Percentiles rank a stretch among this genome's conserved stretches.
These are phyloP conservation scores for Phytophthora aleatoria DNA, from an alignment of 352 stramenopile species.

Conservation along the genomic window DNA sequence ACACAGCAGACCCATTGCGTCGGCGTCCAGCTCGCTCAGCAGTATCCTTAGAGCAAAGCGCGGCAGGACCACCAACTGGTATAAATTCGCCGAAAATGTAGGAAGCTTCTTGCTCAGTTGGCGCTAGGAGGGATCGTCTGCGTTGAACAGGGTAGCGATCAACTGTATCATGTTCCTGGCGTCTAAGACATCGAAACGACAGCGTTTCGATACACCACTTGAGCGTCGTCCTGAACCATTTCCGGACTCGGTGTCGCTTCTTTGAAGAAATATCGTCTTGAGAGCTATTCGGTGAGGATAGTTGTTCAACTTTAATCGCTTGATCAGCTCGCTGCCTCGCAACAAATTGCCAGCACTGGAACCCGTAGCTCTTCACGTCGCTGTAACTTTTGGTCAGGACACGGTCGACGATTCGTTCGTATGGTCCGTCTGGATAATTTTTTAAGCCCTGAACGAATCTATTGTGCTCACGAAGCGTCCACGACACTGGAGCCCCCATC, in stretches of 20 bases:
- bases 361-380: neutral
- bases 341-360: neutral
- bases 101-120: neutral
- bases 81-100: neutral
- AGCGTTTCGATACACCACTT: slow-evolving; percentile 6
- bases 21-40: neutral
- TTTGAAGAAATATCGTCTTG: neutral
- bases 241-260: slow-evolving; percentile 3
- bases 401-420: neutral
- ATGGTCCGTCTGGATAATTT: neutral
- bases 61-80: neutral
- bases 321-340: neutral
- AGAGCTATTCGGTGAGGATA: neutral
- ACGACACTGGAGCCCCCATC: neutral
- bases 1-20: neutral
- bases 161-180: neutral
- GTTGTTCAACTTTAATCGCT: neutral
- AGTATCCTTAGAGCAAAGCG: neutral
- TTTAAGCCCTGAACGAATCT: neutral
- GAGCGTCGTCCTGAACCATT: slow-evolving; percentile 8
- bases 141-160: neutral
- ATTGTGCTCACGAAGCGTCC: slow-evolving; percentile 10
- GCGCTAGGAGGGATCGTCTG: neutral
- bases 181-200: slow-evolving; percentile 7
- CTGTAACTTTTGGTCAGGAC: neutral